Conservation (phyloP, 108 stramenopile genomes). For the Cyclostephanos invisitatus region DNA sequence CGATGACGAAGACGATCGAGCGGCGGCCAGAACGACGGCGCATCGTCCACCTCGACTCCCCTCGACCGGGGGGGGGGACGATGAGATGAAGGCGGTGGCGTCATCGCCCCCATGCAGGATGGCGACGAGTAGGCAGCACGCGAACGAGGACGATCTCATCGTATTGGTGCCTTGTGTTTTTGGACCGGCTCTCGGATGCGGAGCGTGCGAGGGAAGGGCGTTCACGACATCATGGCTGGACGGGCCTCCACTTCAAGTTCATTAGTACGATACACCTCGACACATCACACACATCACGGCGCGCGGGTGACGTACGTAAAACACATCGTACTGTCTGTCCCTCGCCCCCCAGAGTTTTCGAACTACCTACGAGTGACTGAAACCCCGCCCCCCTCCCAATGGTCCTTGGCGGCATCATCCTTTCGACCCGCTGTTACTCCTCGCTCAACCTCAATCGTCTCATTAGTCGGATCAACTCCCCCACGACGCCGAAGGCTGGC, state of each 20-base stretch:
- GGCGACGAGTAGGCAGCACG: neutral
- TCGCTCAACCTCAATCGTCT: neutral
- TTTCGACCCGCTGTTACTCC: slow-evolving; percentile 4
- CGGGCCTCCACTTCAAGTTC: no score
- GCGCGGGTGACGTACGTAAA: neutral
- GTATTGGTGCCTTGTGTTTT: neutral
- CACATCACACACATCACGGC: neutral
- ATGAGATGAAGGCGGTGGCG: neutral
- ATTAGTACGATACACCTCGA: no score
- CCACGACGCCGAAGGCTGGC: neutral
- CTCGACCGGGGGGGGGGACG: no score
- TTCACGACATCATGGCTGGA: no score
- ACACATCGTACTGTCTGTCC: no score
- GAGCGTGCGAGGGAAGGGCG: no score
- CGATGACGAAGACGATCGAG: neutral
- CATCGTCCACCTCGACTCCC: neutral
- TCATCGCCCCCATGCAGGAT: neutral
- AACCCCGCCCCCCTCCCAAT: neutral
- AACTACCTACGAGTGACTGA: neutral
- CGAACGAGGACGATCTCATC: neutral
- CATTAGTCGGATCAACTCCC: neutral
- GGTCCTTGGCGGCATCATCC: neutral
- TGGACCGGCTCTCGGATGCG: no score
- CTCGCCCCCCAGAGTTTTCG: no score
- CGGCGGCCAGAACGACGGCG: neutral